These are phyloP conservation scores for Microglena sp. DNA, from an alignment of 139 green algal species.

Conservation along the genomic window DNA sequence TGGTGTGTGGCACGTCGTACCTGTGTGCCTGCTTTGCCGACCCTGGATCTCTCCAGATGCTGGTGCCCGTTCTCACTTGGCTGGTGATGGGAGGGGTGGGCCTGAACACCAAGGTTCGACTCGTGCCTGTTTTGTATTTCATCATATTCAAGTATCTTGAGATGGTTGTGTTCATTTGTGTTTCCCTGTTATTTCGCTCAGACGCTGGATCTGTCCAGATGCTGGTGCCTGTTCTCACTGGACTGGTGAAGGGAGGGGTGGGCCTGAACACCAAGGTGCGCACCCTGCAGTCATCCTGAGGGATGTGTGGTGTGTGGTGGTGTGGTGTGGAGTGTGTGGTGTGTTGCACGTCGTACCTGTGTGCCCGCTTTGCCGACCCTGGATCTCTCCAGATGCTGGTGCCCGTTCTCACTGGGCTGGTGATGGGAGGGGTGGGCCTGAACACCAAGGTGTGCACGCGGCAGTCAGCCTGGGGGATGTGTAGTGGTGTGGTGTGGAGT, in stretches of 20 bases:
- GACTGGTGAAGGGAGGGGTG: neutral
- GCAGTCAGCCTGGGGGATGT: no score
- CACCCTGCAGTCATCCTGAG: neutral
- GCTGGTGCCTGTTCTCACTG: constrained; percentile 17
- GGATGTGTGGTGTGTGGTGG: no score
- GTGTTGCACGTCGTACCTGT: constrained; percentile 23
- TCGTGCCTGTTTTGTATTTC: no score
- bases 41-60: constrained; percentile 3
- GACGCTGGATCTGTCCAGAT: constrained; percentile 5
- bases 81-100: constrained; percentile 45
- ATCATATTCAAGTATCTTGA: no score
- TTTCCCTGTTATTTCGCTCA: no score
- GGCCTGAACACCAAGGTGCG: neutral
- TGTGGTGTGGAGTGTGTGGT: no score
- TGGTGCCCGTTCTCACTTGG: constrained; percentile 25
- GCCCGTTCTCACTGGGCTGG: constrained; percentile 20
- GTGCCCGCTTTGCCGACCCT: constrained; percentile 5
- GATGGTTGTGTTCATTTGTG: no score
- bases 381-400: constrained; percentile 15
- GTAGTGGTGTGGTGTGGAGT: no score
- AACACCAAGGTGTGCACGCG: constrained; percentile 44
- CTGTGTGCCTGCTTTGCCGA: constrained; percentile 10
- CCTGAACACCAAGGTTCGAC: constrained; percentile 51
- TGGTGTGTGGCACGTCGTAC: constrained; percentile 22
- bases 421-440: constrained; percentile 49